phyloP scores from a whole-genome alignment of 768 basidiomycete species.

The Leccinum longicurvipes region DNA sequence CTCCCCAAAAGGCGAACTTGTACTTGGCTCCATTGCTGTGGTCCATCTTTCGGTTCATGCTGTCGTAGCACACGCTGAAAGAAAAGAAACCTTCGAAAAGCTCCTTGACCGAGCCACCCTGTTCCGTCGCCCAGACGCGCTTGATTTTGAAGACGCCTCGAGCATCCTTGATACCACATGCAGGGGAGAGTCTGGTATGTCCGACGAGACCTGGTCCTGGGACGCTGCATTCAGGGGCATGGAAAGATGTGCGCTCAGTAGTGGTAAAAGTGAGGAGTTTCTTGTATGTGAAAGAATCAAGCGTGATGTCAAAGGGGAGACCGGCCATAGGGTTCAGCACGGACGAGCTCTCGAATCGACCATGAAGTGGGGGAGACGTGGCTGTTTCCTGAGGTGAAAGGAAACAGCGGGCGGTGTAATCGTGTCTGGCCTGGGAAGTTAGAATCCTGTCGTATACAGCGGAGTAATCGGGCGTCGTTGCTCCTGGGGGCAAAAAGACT shows the following conservation, averaged over 20 bases:
- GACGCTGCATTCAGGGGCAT: constrained; percentile 18
- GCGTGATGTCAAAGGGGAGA: constrained; percentile 32
- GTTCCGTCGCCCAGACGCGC: constrained; percentile 32
- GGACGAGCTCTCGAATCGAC: constrained; percentile 24
- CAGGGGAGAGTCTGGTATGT: constrained; percentile 18
- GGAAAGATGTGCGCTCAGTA: constrained; percentile 26
- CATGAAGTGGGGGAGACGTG: constrained; percentile 14
- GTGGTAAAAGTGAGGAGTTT: constrained; percentile 27
- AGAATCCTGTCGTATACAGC: constrained; percentile 36
- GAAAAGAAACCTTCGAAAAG: constrained; percentile 40
- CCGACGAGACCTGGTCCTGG: constrained; percentile 30
- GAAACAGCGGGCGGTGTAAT: constrained; percentile 34
- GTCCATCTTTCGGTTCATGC: constrained; percentile 34
- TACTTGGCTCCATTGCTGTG: constrained; percentile 32
- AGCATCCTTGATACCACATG: constrained; percentile 34
- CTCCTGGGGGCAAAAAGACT: constrained; percentile 30
- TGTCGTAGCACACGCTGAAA: constrained; percentile 34
- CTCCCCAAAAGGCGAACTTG: constrained; percentile 37
- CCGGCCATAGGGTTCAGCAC: constrained; percentile 36
- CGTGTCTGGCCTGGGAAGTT: constrained; percentile 36
- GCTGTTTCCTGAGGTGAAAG: constrained; percentile 14
- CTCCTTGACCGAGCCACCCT: constrained; percentile 24
- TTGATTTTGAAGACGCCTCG: constrained; percentile 35
- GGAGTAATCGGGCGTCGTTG: constrained; percentile 25
- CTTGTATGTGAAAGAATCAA: constrained; percentile 25